These are phyloP conservation scores for Cochlearia excelsa DNA, from an alignment of 345 rosid species.

Conservation along the genomic window DNA sequence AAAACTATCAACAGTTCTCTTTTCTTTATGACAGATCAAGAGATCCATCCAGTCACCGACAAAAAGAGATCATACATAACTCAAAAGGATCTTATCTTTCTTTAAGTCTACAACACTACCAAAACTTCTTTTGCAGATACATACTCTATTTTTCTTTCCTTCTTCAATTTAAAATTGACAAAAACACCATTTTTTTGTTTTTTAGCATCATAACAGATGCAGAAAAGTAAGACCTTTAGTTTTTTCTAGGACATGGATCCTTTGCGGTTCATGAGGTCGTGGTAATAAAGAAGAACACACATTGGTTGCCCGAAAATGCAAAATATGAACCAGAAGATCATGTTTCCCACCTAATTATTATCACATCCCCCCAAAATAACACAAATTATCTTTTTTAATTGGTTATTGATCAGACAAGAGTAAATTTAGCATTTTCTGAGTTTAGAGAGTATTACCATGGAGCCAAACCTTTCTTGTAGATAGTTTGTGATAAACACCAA, in stretches of 20 bases:
- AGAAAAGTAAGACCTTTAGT: not conserved
- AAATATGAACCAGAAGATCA: slow-evolving; percentile 92
- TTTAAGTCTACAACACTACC: too few relatives aligned
- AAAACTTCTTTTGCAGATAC: too few relatives aligned
- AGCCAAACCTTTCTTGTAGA: slow-evolving; percentile 66
- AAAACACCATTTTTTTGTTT: too few relatives aligned
- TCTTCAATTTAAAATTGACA: too few relatives aligned
- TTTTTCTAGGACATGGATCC: slow-evolving; percentile 29
- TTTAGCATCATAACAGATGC: too few relatives aligned
- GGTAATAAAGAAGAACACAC: slow-evolving; percentile 90
- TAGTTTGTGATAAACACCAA: slow-evolving; percentile 75
- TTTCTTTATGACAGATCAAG: too few relatives aligned
- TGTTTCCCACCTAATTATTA: slow-evolving; percentile 81
- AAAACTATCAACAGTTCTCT: too few relatives aligned
- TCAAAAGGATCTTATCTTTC: too few relatives aligned
- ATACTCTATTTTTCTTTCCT: too few relatives aligned
- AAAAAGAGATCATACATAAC: too few relatives aligned
- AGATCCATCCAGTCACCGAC: too few relatives aligned
- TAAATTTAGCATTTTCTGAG: not conserved
- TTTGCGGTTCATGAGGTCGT: slow-evolving; percentile 88
- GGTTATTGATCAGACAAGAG: too few relatives aligned
- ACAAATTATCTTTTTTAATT: not conserved
- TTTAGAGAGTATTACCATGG: slow-evolving; percentile 59
- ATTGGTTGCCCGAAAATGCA: slow-evolving; percentile 97
- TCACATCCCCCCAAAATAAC: slow-evolving; percentile 13